Evolutionary conservation across 164 flowering plant species (phyloP).

Genomic region (Amborella trichopoda): DNA sequence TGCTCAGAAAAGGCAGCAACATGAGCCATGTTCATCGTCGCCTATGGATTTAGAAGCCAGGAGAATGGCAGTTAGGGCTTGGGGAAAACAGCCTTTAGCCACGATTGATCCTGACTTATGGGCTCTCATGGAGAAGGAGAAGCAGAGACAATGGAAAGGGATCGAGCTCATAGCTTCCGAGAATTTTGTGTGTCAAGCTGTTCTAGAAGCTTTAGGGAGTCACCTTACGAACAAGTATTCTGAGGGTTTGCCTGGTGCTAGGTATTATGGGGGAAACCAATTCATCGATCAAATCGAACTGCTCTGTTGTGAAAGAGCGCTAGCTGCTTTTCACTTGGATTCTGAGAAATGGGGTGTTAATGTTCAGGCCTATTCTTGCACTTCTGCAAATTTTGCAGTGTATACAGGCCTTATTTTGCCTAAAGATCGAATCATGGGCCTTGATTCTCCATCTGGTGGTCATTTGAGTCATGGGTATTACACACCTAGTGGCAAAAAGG

Average conservation of each 20-base stretch:
- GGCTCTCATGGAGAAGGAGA: slow-evolving; percentile 71
- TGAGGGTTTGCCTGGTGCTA: slow-evolving; percentile 69
- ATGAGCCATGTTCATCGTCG: slow-evolving; percentile 2
- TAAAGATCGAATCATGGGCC: slow-evolving; percentile 78
- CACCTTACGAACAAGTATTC: slow-evolving; percentile 71
- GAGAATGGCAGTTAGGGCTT: slow-evolving; percentile 25
- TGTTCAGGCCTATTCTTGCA: slow-evolving; percentile 89
- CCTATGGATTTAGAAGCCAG: slow-evolving; percentile 29
- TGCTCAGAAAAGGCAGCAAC: slow-evolving; percentile 4
- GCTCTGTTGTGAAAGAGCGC: slow-evolving; percentile 63
- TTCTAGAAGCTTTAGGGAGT: slow-evolving; percentile 71
- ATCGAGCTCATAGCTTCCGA: slow-evolving; percentile 75
- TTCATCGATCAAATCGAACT: slow-evolving; percentile 71
- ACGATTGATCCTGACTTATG: slow-evolving; percentile 47
- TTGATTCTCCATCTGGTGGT: slow-evolving; percentile 89
- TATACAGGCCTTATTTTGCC: slow-evolving; percentile 73
- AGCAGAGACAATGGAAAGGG: slow-evolving; percentile 44
- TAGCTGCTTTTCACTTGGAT: slow-evolving; percentile 60
- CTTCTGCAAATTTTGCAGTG: slow-evolving; percentile 83
- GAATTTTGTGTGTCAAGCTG: slow-evolving; percentile 63
- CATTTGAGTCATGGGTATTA: slow-evolving; percentile 87
- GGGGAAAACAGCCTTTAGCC: slow-evolving; percentile 45
- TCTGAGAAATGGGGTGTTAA: slow-evolving; percentile 79
- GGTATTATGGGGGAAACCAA: slow-evolving; percentile 70
- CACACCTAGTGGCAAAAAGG: slow-evolving; percentile 61